Conservation (phyloP, 306 rosid genomes). For the Macrotyloma uniflorum region DNA sequence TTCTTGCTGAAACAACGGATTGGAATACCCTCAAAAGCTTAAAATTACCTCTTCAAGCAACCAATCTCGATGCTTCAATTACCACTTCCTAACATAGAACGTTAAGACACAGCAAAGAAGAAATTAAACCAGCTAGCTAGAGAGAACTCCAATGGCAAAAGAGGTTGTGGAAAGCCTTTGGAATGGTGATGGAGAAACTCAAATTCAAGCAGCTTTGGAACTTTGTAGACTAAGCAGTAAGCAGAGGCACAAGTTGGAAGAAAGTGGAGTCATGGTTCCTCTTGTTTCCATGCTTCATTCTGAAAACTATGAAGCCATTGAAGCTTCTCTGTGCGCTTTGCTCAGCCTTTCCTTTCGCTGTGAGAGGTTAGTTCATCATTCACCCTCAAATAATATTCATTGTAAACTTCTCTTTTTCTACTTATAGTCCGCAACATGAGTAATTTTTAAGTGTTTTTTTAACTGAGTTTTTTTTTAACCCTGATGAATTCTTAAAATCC, state of each 20-base stretch:
- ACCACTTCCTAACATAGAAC: constrained; percentile 35
- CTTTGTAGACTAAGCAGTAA: constrained; percentile 55
- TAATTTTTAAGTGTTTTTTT: neutral
- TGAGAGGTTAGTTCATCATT: constrained; percentile 67
- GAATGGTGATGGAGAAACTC: constrained; percentile 55
- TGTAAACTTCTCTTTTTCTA: neutral
- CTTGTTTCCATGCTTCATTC: constrained; percentile 77
- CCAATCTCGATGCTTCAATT: constrained; percentile 55
- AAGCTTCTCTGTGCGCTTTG: constrained; percentile 76
- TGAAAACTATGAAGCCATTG: constrained; percentile 54
- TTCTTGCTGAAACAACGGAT: constrained; percentile 86
- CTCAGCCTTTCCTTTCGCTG: constrained; percentile 80
- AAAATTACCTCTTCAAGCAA: constrained; percentile 72
- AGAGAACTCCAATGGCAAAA: constrained; percentile 62
- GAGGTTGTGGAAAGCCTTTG: constrained; percentile 54
- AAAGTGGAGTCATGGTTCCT: constrained; percentile 60
- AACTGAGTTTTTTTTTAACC: neutral
- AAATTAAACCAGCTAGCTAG: neutral
- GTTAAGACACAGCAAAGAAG: constrained; percentile 1
- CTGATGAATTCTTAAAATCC: neutral
- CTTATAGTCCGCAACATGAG: neutral
- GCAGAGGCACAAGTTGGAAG: constrained; percentile 66
- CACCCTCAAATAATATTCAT: constrained; percentile 4
- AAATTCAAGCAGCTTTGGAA: constrained; percentile 62
- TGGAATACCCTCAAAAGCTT: constrained; percentile 60